These are phyloP conservation scores for Diplodia scrobiculata DNA, from an alignment of 2,329 filamentous ascomycete genomes.

Conservation along the genomic window DNA sequence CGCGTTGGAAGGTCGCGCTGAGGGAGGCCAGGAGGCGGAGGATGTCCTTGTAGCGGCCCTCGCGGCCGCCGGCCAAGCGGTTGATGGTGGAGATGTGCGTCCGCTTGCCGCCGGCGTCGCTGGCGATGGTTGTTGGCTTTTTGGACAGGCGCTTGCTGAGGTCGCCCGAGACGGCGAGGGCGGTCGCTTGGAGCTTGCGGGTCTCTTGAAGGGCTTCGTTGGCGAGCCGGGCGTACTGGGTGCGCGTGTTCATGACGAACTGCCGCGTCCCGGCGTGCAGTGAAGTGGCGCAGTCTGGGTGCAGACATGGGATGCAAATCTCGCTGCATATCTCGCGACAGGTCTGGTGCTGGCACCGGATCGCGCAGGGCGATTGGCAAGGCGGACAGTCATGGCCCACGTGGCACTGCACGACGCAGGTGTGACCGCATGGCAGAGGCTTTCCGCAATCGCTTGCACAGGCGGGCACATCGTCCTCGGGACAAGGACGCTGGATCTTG, in stretches of 20 bases:
- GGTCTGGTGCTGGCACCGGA: neutral
- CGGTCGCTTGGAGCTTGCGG: neutral
- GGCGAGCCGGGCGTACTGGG: neutral
- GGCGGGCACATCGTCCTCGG: neutral
- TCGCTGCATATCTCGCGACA: neutral
- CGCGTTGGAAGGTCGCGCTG: neutral
- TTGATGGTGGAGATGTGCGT: neutral
- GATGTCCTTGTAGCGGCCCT: neutral
- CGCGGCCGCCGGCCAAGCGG: neutral
- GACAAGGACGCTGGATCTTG: neutral
- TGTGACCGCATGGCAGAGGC: neutral
- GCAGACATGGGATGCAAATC: neutral
- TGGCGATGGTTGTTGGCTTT: neutral
- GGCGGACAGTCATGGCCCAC: neutral
- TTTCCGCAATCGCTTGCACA: neutral
- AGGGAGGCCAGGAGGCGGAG: neutral
- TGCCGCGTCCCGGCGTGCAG: neutral
- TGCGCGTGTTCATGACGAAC: neutral
- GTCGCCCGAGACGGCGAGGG: neutral
- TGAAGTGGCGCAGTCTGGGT: neutral
- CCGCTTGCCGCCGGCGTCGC: neutral
- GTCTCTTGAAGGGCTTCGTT: neutral
- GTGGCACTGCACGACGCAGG: neutral
- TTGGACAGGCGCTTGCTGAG: neutral
- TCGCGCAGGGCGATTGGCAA: neutral